These are phyloP conservation scores for Stagonosporopsis vannaccii DNA, from an alignment of 2,329 filamentous ascomycete species.

Conservation along the genomic window DNA sequence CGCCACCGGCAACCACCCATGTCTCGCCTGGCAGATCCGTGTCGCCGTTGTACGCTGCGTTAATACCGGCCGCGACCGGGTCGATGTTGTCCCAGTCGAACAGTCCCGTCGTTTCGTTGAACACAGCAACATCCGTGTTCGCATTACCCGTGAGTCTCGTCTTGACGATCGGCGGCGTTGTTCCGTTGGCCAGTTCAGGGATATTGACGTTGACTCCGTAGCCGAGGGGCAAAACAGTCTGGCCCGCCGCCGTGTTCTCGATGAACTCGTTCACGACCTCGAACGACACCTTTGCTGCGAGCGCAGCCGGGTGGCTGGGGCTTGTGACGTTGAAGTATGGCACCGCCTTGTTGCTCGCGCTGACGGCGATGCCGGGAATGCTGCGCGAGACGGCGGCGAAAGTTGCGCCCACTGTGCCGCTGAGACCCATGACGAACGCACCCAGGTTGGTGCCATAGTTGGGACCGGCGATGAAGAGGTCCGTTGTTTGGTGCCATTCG, in stretches of 20 bases:
- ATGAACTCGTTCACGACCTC: conserved; percentile 57
- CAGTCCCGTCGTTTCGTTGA: conserved; percentile 53
- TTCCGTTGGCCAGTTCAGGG: conserved; percentile 53
- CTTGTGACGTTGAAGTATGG: conserved; percentile 57
- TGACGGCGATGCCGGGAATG: conserved; percentile 60
- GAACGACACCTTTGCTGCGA: conserved; percentile 54
- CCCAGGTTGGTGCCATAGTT: conserved; percentile 65
- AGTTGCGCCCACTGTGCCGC: conserved; percentile 53
- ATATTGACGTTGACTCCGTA: conserved; percentile 63
- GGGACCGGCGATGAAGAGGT: conserved; percentile 63
- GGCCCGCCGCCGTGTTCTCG: conserved; percentile 41
- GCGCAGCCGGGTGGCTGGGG: conserved; percentile 53
- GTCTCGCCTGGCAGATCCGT: conserved; percentile 61
- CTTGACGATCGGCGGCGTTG: conserved; percentile 55
- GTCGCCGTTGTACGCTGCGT: conserved; percentile 61
- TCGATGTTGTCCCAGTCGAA: conserved; percentile 60
- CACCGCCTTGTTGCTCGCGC: conserved; percentile 53
- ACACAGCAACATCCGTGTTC: conserved; percentile 56
- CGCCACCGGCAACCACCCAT: conserved; percentile 54
- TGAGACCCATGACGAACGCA: conserved; percentile 53
- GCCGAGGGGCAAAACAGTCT: conserved; percentile 55
- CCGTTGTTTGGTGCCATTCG: conserved; percentile 58
- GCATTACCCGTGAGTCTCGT: conserved; percentile 60
- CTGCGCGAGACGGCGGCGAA: conserved; percentile 59
- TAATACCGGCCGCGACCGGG: conserved; percentile 57